Conservation (phyloP, 2,329 filamentous ascomycete genomes). For the Curvularia lunata region DNA sequence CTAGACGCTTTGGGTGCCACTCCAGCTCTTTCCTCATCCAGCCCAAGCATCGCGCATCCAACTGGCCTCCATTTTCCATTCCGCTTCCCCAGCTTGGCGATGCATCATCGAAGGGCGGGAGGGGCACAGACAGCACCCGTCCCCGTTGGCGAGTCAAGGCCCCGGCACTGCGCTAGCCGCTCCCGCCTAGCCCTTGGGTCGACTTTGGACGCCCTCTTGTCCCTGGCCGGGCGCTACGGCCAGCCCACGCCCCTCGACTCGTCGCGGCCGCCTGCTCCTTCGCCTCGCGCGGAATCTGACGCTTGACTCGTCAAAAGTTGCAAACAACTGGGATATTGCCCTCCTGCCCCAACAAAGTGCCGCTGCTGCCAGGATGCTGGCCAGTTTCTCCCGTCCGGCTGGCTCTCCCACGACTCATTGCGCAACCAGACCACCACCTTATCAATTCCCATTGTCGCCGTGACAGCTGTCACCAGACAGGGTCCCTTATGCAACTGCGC, state of each 20-base stretch:
- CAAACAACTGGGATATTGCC: neutral
- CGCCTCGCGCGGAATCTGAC: conserved; percentile 14
- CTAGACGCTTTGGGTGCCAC: conserved; percentile 4
- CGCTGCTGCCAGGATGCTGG: conserved; percentile 8
- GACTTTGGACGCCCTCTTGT: neutral
- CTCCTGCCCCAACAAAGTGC: conserved; percentile 9
- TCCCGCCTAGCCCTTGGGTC: conserved; percentile 2
- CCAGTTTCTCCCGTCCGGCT: conserved; percentile 6
- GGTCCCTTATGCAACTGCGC: conserved; percentile 12
- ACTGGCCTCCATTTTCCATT: conserved; percentile 4
- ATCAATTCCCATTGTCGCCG: conserved; percentile 5
- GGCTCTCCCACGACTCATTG: conserved; percentile 10
- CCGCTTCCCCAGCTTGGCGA: conserved; percentile 26
- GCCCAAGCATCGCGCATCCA: conserved; percentile 2
- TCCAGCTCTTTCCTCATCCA: conserved; percentile 12
- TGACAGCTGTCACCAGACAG: conserved; percentile 17
- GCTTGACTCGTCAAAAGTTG: conserved; percentile 7
- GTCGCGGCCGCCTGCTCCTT: conserved; percentile 3
- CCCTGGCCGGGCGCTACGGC: conserved; percentile 2
- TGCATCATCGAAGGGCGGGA: conserved; percentile 19
- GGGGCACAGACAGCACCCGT: conserved; percentile 19
- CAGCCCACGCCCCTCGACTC: neutral
- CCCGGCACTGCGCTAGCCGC: conserved; percentile 11
- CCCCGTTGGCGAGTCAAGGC: conserved; percentile 10
- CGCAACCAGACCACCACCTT: neutral